Base-by-base conservation (phyloP, 2,329 filamentous ascomycete genomes). In the Pseudohalonectria lignicola region DNA sequence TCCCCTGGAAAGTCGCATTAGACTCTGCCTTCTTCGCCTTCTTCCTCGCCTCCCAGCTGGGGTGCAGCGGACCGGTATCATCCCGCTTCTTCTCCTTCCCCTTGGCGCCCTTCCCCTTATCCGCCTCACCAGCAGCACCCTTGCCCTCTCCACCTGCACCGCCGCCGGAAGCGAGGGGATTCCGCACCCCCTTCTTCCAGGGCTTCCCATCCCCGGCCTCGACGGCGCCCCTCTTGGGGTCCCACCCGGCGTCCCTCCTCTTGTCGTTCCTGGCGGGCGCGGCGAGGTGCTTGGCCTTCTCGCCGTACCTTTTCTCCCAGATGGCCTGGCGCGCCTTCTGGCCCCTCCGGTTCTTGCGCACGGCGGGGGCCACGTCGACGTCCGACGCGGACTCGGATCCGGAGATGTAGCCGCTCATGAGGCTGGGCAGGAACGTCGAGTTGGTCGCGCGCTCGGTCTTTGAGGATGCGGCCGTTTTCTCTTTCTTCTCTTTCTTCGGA, bases 391-490 rank as follows among this genome's bases (percentile, higher is more conserved):
- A 76, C 47, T 85, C 82, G 8, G 79, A 84, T 34, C 82, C 83
- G 2, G 82, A 86, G 49, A 85, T 73, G 60, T 90, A 93, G 40
- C 82, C 82, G 16, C 78, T 80, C 71, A 86, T 85, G 13, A 92
- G 71, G 1, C 79, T 77, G 0, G 85, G 85, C 2, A 92, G 62
- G 53, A 87, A 86, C 1, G 74, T 74, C 1, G 82, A 74, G 39
- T 59, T 59, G 8, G 54, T 53, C 10, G 51, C 36, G 18, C 40
- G 7, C 45, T 25, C 31, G 45, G 40, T 37, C n/a, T n/a, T n/a
- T n/a, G n/a, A n/a, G n/a, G n/a, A n/a, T 36, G 46, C 41, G 12
- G 29, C 29, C 9, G 40, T 34, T 25, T 50, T 54, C 16, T 47
- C 42, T n/a, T 46, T 36, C 20, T 32, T 38, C 5, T 31, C 36